Percentiles rank a stretch among this genome's conserved stretches.
Conservation (phyloP, 768 basidiomycete genomes). For the Russula sp. region DNA sequence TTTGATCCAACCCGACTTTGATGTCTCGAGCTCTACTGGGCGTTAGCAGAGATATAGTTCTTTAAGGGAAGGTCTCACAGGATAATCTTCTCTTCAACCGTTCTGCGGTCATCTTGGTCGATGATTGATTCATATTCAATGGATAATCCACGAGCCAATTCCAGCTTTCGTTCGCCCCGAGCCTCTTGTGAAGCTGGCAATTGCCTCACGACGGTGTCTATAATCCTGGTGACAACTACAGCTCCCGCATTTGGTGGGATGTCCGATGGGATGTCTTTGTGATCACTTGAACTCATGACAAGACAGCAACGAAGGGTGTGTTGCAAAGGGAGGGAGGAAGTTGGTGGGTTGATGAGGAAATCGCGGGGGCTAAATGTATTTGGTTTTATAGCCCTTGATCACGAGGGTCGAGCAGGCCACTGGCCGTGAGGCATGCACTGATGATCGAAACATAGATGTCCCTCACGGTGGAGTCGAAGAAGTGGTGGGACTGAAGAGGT, state of each 20-base stretch:
- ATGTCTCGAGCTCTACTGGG: not conserved
- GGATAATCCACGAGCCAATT: not conserved
- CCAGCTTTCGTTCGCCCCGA: not conserved
- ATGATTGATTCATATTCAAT: not conserved
- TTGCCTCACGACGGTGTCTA: not conserved
- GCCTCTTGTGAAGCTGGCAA: not conserved
- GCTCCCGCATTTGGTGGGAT: not conserved
- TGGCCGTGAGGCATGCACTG: too few relatives aligned
- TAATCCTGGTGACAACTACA: not conserved
- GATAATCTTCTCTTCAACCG: not conserved
- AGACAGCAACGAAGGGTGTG: too few relatives aligned
- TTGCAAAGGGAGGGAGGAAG: not conserved
- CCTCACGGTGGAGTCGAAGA: too few relatives aligned
- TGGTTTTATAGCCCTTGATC: too few relatives aligned
- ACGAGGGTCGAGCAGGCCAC: too few relatives aligned
- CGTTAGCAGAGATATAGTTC: not conserved
- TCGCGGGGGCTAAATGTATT: too few relatives aligned
- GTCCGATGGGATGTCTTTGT: too few relatives aligned
- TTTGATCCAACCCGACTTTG: not conserved
- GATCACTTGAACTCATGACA: not conserved
- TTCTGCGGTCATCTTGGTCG: not conserved
- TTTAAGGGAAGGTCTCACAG: not conserved
- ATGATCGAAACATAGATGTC: too few relatives aligned
- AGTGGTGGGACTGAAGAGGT: too few relatives aligned
- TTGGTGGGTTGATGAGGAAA: too few relatives aligned